phyloP scores from a whole-genome alignment of 2,329 filamentous ascomycete species.

The Arthrobotrys entomopaga region DNA sequence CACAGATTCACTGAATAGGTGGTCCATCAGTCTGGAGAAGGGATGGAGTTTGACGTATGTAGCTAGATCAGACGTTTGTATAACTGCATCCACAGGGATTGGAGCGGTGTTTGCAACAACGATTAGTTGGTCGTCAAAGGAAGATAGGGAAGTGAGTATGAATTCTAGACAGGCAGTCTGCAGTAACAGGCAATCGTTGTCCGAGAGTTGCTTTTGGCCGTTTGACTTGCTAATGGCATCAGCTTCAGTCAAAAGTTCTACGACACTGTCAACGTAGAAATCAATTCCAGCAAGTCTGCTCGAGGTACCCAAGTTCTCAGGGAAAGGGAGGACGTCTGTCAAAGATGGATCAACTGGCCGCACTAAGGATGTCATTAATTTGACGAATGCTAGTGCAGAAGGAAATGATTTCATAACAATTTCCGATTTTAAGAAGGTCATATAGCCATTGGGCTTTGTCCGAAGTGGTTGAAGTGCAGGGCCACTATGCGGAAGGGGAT shows the following conservation, averaged over 20 bases:
- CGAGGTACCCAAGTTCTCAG: conserved; percentile 80
- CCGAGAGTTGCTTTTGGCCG: conserved; percentile 44
- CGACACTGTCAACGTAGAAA: conserved; percentile 88
- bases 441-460: conserved; percentile 47
- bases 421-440: conserved; percentile 72
- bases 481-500: conserved; percentile 48
- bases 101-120: conserved; percentile 82
- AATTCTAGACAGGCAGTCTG: conserved; percentile 86
- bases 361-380: conserved; percentile 77
- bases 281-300: conserved; percentile 88
- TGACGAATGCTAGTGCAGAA: conserved; percentile 84
- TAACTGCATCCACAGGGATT: conserved; percentile 77
- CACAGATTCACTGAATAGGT: conserved; percentile 94
- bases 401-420: conserved; percentile 83
- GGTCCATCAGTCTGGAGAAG: conserved; percentile 95
- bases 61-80: conserved; percentile 77
- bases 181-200: conserved; percentile 62
- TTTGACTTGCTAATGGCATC: conserved; percentile 34
- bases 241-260: conserved; percentile 66
- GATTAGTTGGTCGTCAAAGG: conserved; percentile 94
- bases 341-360: conserved; percentile 72
- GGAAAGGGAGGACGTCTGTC: conserved; percentile 83
- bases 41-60: conserved; percentile 88
- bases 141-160: conserved; percentile 78
- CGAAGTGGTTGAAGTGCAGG: conserved; percentile 42